A percentile compares a stretch with the other conserved stretches of the same genome.
These are phyloP conservation scores for Metschnikowia colocasiae DNA, from an alignment of 805 yeast genomes.

Conservation along the genomic window DNA sequence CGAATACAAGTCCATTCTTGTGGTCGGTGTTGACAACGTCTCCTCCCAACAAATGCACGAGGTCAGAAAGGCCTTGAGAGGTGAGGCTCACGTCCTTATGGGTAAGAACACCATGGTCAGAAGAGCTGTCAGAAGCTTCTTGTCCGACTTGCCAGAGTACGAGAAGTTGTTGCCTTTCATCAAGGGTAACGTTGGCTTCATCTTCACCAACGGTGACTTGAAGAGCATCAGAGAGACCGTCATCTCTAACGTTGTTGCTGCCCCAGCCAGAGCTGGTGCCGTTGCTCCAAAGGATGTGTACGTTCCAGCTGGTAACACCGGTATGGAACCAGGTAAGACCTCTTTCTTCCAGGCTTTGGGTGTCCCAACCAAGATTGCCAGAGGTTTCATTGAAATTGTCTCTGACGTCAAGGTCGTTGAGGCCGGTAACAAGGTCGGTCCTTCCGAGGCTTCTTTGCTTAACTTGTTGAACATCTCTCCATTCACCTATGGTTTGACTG, in stretches of 20 bases:
- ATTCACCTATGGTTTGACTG: conserved; percentile 96
- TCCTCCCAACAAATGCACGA: conserved; percentile 99
- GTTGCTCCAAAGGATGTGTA: conserved; percentile 96
- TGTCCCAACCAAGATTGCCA: conserved; percentile 99
- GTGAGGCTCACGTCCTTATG: conserved; percentile 93
- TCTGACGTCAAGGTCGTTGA: conserved; percentile 93
- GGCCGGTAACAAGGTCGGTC: conserved; percentile 88
- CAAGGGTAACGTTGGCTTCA: conserved; percentile 99
- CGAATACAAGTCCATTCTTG: conserved; percentile 96
- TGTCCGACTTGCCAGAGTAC: conserved; percentile 89
- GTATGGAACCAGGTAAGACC: conserved; percentile 99
- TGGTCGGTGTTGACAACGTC: conserved; percentile 99
- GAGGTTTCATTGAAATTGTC: conserved; percentile 99
- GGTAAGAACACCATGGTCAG: conserved; percentile 99
- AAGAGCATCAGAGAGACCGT: conserved; percentile 87
- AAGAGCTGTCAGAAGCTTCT: conserved; percentile 97
- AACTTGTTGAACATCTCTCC: conserved; percentile 99
- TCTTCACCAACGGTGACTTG: conserved; percentile 96
- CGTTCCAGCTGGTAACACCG: conserved; percentile 99
- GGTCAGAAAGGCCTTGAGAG: conserved; percentile 95
- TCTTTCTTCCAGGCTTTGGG: conserved; percentile 99
- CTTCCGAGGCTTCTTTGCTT: conserved; percentile 96
- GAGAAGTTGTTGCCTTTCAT: conserved; percentile 94
- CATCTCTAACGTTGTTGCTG: conserved; percentile 93
- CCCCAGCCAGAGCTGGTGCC: conserved; percentile 99